Conservation (phyloP, 768 basidiomycete species). For the Exidia glandulosa region DNA sequence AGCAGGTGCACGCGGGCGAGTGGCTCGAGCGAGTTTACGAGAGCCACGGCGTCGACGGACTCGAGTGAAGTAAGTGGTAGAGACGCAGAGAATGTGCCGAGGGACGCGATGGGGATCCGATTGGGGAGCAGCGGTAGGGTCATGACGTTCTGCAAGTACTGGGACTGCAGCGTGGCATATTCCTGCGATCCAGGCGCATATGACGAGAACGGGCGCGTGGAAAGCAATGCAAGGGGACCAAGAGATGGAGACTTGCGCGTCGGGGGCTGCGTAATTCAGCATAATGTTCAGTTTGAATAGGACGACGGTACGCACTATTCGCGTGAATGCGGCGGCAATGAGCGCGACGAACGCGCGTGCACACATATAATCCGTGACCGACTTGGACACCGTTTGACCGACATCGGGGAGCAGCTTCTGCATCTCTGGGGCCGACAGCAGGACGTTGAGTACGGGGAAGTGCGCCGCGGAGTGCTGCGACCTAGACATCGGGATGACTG, state of each 20-base stretch:
- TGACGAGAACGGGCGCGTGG: constrained; percentile 29
- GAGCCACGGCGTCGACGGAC: constrained; percentile 14
- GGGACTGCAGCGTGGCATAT: constrained; percentile 25
- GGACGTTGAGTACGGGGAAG: constrained; percentile 37
- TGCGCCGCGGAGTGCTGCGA: constrained; percentile 34
- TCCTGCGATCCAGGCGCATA: constrained; percentile 14
- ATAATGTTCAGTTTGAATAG: neutral
- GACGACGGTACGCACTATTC: constrained; percentile 34
- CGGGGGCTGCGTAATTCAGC: constrained; percentile 36
- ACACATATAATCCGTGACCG: constrained; percentile 20
- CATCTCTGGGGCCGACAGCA: constrained; percentile 24
- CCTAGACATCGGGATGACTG: constrained; percentile 21
- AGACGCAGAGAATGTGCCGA: constrained; percentile 52
- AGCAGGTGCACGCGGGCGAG: constrained; percentile 39
- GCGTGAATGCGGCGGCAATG: constrained; percentile 30
- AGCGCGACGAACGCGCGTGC: constrained; percentile 24
- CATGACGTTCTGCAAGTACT: constrained; percentile 45
- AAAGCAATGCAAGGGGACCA: constrained; percentile 35
- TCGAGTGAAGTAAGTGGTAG: constrained; percentile 43
- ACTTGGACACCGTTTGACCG: neutral
- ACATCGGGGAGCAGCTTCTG: constrained; percentile 13
- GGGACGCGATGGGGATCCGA: constrained; percentile 48
- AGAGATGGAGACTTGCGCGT: constrained; percentile 45
- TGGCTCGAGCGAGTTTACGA: constrained; percentile 6
- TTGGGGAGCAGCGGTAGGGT: constrained; percentile 71